Base-by-base conservation (phyloP, 1,139 yeast species). In the Yamadazyma spencermartinsiae region DNA sequence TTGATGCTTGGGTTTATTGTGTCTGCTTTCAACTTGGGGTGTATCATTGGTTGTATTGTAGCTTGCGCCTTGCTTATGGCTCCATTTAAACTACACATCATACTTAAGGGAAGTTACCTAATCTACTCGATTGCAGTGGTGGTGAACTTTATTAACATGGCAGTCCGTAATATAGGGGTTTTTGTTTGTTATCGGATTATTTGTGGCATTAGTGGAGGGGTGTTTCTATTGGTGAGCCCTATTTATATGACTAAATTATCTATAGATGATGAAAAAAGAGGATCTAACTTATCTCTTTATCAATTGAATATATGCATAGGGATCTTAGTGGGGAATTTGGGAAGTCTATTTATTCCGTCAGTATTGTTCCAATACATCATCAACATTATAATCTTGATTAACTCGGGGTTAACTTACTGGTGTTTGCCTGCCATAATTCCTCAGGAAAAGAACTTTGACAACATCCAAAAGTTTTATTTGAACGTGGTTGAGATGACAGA, bases 11-110 rank as follows among this genome's bases (percentile, higher is more conserved):
- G 68, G 1, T 39, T 55, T 3, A 39, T 61, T 2, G 50, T 61
- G 6, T 54, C 67, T 4, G 38, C 55, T 26, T 61, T 64, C 42
- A 60, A 58, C 40, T 31, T 61, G 19, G 71, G 71, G 0, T 52
- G 62, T 32, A 43, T 61, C 12, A 16, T 52, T 23, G 70, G 68
- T 3, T 55, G 68, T 35, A 34, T 58, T 5, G 13, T 41, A 38
- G 35, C 27, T 17, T 14, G 31, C 5, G 9, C 17, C 4, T 9
- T 28, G 12, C 8, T 28, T 6, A 7, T 14, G 12, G 15, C 15
- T 28, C 18, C 21, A 6, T 3, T 18, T 7, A 31, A 37, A 20
- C 35, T 29, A 20, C 36, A 40, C 25, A 16, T 24, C 3, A 30
- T 44, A 2, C 28, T 46, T 10, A 41, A 39, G n/a, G 8, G 37